Evolutionary conservation across 2,329 filamentous ascomycete genomes (phyloP).

Genomic region (Amauroascus niger): DNA sequence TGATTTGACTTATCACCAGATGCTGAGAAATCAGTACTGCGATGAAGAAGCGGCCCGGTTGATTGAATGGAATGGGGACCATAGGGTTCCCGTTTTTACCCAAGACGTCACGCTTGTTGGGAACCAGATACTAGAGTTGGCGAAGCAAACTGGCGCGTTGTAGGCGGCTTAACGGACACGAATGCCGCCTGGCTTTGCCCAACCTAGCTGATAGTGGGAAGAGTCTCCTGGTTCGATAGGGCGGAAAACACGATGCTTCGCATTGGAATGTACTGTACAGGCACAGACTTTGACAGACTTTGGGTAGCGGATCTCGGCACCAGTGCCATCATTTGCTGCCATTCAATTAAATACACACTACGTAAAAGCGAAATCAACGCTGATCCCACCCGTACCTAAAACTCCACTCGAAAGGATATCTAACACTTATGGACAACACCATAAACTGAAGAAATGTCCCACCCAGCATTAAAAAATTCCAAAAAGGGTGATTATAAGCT

Average conservation of each 20-base stretch:
- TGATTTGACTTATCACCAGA: slow-evolving; percentile 50
- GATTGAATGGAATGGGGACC: slow-evolving; percentile 64
- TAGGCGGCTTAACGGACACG: not conserved
- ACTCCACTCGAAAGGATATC: not conserved
- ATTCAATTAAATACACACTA: not conserved
- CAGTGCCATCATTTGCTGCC: not conserved
- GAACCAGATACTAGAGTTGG: slow-evolving; percentile 8
- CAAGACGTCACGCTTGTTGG: slow-evolving; percentile 51
- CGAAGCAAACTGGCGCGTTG: slow-evolving; percentile 5
- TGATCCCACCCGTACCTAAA: not conserved
- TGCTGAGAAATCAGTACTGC: slow-evolving; percentile 51
- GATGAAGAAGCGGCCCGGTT: slow-evolving; percentile 45
- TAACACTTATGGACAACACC: not conserved
- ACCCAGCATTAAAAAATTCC: too few species aligned
- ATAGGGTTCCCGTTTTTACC: slow-evolving; percentile 60
- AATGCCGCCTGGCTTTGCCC: not conserved
- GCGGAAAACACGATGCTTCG: too few species aligned
- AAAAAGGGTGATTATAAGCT: too few species aligned
- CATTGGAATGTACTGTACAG: not conserved
- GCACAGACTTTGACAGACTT: not conserved
- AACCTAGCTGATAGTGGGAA: not conserved
- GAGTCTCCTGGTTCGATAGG: too few species aligned
- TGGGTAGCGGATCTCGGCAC: not conserved
- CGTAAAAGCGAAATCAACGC: not conserved
- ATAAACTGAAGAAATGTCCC: not conserved